Percentiles rank a stretch among this genome's conserved stretches.
Conservation (phyloP, 73 alveolate genomes). For the Tetrahymena malaccensis region DNA sequence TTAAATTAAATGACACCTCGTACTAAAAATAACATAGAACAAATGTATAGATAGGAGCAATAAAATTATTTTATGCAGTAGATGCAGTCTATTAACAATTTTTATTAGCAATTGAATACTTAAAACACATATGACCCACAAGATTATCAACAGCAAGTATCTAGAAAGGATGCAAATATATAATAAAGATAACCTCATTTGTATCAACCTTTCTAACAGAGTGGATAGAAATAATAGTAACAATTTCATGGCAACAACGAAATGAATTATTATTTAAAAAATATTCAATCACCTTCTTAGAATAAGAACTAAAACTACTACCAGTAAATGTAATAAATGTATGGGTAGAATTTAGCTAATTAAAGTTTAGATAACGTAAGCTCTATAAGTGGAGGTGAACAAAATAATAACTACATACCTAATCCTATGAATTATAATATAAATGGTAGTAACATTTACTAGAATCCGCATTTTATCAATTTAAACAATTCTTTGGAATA, state of each 20-base stretch:
- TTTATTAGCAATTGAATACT: not conserved
- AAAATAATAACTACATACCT: not conserved
- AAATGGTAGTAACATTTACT: not conserved
- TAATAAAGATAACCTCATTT: not conserved
- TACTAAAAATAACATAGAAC: not conserved
- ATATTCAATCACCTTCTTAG: not conserved
- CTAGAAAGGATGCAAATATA: not conserved
- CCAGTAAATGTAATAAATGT: not conserved
- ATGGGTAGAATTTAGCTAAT: not conserved
- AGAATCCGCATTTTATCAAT: not conserved
- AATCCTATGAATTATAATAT: not conserved
- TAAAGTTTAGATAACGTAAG: not conserved
- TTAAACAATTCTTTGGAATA: not conserved
- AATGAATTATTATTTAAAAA: not conserved
- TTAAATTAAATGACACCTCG: not conserved
- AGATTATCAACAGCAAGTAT: not conserved
- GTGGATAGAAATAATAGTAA: not conserved
- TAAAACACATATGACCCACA: not conserved
- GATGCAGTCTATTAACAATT: not conserved
- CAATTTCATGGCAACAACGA: not conserved
- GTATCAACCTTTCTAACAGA: not conserved
- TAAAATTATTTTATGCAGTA: not conserved
- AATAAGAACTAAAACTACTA: not conserved
- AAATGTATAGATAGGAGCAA: not conserved
- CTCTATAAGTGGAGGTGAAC: not conserved